Percentiles rank a stretch among this genome's conserved stretches.
Evolutionary conservation across 495 filamentous ascomycete species (phyloP).

Genomic region (Penicillium samsonianum): DNA sequence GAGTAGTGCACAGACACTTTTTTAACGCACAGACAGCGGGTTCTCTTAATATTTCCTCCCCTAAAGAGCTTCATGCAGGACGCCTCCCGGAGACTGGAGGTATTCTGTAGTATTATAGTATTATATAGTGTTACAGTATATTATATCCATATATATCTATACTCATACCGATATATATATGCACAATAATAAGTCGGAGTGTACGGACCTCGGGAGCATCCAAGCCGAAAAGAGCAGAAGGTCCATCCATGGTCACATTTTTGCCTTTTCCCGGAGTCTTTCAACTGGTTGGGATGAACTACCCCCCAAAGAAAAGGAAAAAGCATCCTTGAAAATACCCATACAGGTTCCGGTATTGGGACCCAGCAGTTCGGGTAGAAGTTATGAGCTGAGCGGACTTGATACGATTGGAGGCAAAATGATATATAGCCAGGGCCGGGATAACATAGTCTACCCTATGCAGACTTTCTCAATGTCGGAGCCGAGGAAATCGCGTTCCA

Average conservation of each 20-base stretch:
- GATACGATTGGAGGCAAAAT: constrained; percentile 1
- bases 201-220: too few species aligned
- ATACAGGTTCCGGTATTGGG: constrained; percentile 1
- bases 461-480: constrained; percentile 1
- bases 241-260: neutral
- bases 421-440: neutral
- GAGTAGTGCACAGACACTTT: constrained; percentile 10
- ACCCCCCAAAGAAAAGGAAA: neutral
- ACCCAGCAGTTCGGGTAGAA: constrained; percentile 15
- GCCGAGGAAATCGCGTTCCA: neutral
- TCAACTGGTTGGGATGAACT: neutral
- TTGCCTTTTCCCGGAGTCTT: neutral
- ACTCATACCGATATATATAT: neutral
- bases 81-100: constrained; percentile 10
- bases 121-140: neutral
- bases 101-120: neutral
- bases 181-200: neutral
- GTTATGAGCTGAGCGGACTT: constrained; percentile 1
- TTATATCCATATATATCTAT: neutral
- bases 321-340: neutral
- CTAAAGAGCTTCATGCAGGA: constrained; percentile 22
- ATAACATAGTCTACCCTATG: too few species aligned
- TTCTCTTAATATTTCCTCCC: neutral
- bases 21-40: neutral
- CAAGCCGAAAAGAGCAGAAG: neutral